Evolutionary conservation across 2,329 filamentous ascomycete species (phyloP).

Genomic region (Sclerotinia sclerotiorum): DNA sequence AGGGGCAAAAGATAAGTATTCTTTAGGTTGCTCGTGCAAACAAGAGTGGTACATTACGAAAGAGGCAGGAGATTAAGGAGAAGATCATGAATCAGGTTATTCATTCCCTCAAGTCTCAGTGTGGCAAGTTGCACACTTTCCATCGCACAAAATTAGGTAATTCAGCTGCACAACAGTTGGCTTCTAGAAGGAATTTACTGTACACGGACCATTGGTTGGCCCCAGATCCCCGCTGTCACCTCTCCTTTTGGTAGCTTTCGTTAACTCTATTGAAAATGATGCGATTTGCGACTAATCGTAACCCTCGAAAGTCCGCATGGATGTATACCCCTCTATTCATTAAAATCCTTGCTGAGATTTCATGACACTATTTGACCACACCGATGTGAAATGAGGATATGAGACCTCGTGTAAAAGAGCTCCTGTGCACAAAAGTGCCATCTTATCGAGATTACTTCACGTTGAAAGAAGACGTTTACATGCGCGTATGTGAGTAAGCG

Average conservation of each 20-base stretch:
- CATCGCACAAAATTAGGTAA: neutral
- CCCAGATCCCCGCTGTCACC: neutral
- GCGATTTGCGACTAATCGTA: neutral
- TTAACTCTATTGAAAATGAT: slow-evolving; percentile 4
- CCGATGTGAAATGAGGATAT: too few species aligned
- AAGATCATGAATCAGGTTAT: neutral
- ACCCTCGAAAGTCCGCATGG: neutral
- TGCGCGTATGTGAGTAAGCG: neutral
- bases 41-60: neutral
- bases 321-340: neutral
- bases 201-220: neutral
- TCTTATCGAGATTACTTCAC: too few species aligned
- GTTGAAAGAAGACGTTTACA: neutral
- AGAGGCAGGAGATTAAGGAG: neutral
- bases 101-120: too few species aligned
- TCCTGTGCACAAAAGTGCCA: too few species aligned
- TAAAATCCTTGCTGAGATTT: neutral
- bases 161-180: neutral
- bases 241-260: neutral
- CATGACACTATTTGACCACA: neutral
- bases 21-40: neutral
- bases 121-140: too few species aligned
- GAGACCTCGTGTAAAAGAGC: neutral
- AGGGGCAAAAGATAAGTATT: neutral
- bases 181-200: neutral